Evolutionary conservation across 805 yeast genomes (phyloP).

Genomic region (Starmerella powellii): DNA sequence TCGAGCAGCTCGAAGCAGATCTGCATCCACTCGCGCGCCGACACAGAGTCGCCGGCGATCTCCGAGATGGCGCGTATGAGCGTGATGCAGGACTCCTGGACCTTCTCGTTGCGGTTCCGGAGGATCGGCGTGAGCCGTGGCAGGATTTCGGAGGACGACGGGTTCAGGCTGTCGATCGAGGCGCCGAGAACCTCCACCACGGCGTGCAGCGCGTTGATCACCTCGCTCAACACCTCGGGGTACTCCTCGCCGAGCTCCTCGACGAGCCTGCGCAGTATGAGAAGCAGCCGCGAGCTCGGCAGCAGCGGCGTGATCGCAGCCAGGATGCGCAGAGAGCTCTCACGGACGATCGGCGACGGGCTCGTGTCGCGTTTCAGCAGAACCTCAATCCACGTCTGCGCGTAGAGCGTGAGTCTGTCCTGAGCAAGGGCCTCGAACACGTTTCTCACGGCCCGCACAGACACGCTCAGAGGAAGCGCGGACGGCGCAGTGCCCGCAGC

Average conservation of each 20-base stretch:
- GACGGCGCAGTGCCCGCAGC: not conserved
- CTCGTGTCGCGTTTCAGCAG: slow-evolving; percentile 62
- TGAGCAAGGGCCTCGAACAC: slow-evolving; percentile 1
- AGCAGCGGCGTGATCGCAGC: slow-evolving; percentile 54
- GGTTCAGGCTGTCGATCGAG: slow-evolving; percentile 29
- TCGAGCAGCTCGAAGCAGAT: slow-evolving; percentile 84
- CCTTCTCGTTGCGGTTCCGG: slow-evolving; percentile 79
- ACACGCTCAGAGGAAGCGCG: not conserved
- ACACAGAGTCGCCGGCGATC: slow-evolving; percentile 64
- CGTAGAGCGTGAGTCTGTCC: slow-evolving; percentile 29
- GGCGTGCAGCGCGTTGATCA: slow-evolving; percentile 55
- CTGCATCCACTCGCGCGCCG: slow-evolving; percentile 96
- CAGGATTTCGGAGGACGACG: slow-evolving; percentile 68
- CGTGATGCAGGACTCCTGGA: slow-evolving; percentile 69
- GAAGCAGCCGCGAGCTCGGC: slow-evolving; percentile 35
- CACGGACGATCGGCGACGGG: slow-evolving; percentile 58
- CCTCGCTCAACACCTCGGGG: slow-evolving; percentile 86
- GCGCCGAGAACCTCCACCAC: slow-evolving; percentile 35
- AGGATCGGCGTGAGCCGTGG: slow-evolving; percentile 87
- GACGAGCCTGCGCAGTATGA: slow-evolving; percentile 55
- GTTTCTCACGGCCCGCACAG: slow-evolving; percentile 5
- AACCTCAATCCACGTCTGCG: slow-evolving; percentile 37
- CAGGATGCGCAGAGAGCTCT: slow-evolving; percentile 73
- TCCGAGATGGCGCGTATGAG: slow-evolving; percentile 60
- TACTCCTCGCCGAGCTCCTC: slow-evolving; percentile 90